Base-by-base conservation (phyloP, 2,329 filamentous ascomycete species). In the Aspergillus felis region DNA sequence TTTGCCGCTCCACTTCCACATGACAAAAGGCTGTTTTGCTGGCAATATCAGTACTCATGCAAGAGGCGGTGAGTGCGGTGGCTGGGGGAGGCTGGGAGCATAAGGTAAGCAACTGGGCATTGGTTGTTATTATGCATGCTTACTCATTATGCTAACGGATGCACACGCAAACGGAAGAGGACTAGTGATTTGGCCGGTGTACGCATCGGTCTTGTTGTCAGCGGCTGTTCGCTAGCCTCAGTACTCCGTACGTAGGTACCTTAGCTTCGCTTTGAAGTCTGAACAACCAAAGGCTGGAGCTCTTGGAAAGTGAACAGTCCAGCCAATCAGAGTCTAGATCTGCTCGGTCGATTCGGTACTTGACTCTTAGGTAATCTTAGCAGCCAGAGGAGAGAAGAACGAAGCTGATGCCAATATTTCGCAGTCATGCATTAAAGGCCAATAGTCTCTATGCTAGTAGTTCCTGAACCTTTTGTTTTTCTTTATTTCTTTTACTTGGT, bases 1-100 rank as follows among this genome's bases (percentile, higher is more conserved):
- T 38, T 38, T 38, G 14, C 14, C 5, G 32, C 32, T 38, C 50
- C 49, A 22, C 22, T 53, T 52, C 55, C 54, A 62, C 59, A 57
- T 59, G 62, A 62, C 52, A 53, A 54, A 51, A 51, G 56, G 47
- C 42, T 8, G 24, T 53, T 41, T 54, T 38, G 51, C 28, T 56
- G 46, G 32, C 12, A 38, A 46, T 47, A 24, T 22, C n/a, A 4
- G 20, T 22, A 25, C 14, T 22, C 3, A 27, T 2, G 24, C 44
- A 47, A 5, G 3, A 55, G 57, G 55, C 57, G 60, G 57, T 60
- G 56, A 58, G 52, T n/a, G 42, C 47, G 52, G 55, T 7, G 48
- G 51, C 44, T 50, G 47, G 49, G 51, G 38, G 46, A 55, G 57
- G 50, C 46, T 56, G 55, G 52, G 32, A 12, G n/a, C 12, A 14